A percentile compares a stretch with the other conserved stretches of the same genome.
phyloP scores from a whole-genome alignment of 331 rosid species.

The Quercus lobata region DNA sequence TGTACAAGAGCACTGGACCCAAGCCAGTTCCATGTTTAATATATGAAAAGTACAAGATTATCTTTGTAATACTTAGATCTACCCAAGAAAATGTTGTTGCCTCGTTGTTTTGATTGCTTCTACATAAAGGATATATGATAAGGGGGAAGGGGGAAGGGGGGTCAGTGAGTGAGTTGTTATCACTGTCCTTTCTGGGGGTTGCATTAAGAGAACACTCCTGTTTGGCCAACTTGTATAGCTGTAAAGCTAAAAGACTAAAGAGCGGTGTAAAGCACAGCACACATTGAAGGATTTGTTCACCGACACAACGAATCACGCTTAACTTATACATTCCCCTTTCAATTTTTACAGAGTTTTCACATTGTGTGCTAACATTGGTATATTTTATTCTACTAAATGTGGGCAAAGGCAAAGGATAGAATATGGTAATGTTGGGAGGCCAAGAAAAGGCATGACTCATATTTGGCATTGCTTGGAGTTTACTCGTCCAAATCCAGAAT shows the following conservation, averaged over 20 bases:
- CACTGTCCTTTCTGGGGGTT: not conserved
- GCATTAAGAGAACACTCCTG: not conserved
- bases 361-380: not conserved
- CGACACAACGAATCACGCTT: constrained; percentile 1
- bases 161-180: not conserved
- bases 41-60: too few relatives aligned
- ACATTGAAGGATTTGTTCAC: not conserved
- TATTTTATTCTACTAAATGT: not conserved
- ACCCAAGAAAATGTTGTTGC: too few relatives aligned
- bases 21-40: too few relatives aligned
- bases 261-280: not conserved
- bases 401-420: not conserved
- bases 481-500: not conserved
- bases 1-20: too few relatives aligned
- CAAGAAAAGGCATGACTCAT: not conserved
- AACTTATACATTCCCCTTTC: not conserved
- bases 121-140: too few relatives aligned
- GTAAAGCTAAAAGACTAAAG: constrained; percentile 14
- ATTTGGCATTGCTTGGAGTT: not conserved
- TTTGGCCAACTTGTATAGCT: constrained; percentile 8
- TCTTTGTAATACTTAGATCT: too few relatives aligned
- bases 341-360: not conserved
- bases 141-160: too few relatives aligned
- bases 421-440: not conserved
- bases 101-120: too few relatives aligned